Evolutionary conservation across 2,329 filamentous ascomycete species (phyloP), one percentile per base, ranked within the genome.

Genomic region (Pyrenophora seminiperda): DNA sequence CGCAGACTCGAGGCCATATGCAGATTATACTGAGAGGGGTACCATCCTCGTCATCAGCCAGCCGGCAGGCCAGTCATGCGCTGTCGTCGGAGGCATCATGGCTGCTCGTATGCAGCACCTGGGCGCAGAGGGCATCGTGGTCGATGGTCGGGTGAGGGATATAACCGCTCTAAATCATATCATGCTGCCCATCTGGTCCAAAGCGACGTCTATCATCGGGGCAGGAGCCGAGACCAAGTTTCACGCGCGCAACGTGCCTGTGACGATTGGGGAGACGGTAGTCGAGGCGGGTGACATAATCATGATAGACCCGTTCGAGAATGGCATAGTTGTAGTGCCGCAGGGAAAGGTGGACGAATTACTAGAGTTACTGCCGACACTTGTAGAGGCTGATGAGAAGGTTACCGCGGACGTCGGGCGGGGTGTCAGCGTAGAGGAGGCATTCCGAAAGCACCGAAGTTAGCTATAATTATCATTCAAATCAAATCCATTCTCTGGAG

Each of bases 51-150:
- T 91, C 3, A 79, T 91, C 50, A 81, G 83, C 53, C 87, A 91
- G 62, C 86, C 87, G 0, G 63, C 76, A 0, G 79, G 77, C 1
- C 87, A 90, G 67, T 79, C 79, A 42, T 90, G 88, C 71, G 88
- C 88, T 5, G 80, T 89, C 6, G 80, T 89, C 5, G 89, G 89
- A n/a, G 88, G 88, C 14, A 89, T 91, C 57, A 88, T 91, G 81
- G 88, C 86, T 4, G 76, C 82, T 22, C 78, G 88, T 15, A 88
- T 91, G 81, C 83, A 84, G 62, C 68, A 80, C 11, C 77, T 86
- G 9, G 81, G 82, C 11, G 82, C 82, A 14, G 76, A 77, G 58
- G 87, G 80, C 2, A 79, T 87, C 9, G 74, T 91, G n/a, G 84
- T 90, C 6, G 80, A 84, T 58, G 88, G 88, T 1, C 76, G 88